These are phyloP conservation scores for Amylocystis lapponica DNA, from an alignment of 768 basidiomycete genomes.

Conservation along the genomic window DNA sequence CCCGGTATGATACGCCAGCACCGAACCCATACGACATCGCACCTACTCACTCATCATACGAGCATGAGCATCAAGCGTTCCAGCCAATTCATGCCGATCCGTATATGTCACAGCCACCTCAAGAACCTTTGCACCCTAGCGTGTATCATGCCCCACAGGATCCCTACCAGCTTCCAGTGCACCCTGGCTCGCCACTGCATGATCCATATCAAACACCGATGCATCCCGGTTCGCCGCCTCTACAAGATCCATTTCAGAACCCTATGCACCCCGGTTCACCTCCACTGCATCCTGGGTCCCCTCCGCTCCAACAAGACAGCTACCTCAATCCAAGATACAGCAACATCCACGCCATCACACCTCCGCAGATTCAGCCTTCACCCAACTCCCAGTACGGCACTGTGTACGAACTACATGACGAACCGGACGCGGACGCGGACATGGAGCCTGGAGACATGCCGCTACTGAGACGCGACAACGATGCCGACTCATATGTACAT, in stretches of 20 bases:
- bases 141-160: conserved; percentile 7
- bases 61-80: conserved; percentile 28
- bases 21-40: conserved; percentile 23
- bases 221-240: conserved; percentile 5
- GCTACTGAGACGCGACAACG: conserved; percentile 37
- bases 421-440: conserved; percentile 34
- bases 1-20: conserved; percentile 20
- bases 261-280: conserved; percentile 6
- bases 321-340: conserved; percentile 15
- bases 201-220: conserved; percentile 3
- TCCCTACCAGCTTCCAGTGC: conserved; percentile 14
- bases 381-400: conserved; percentile 4
- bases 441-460: conserved; percentile 63
- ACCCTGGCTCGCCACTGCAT: conserved; percentile 19
- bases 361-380: conserved; percentile 8
- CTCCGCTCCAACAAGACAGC: conserved; percentile 8
- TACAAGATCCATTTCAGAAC: conserved; percentile 3
- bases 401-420: conserved; percentile 35
- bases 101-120: conserved; percentile 35
- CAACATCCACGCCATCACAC: conserved; percentile 7
- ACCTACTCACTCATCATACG: conserved; percentile 24
- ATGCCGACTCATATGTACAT: conserved; percentile 22
- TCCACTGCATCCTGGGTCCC: conserved; percentile 15
- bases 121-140: conserved; percentile 11
- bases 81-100: conserved; percentile 25